phyloP scores from a whole-genome alignment of 257 asterid species.

The Forsythia viridissima region DNA sequence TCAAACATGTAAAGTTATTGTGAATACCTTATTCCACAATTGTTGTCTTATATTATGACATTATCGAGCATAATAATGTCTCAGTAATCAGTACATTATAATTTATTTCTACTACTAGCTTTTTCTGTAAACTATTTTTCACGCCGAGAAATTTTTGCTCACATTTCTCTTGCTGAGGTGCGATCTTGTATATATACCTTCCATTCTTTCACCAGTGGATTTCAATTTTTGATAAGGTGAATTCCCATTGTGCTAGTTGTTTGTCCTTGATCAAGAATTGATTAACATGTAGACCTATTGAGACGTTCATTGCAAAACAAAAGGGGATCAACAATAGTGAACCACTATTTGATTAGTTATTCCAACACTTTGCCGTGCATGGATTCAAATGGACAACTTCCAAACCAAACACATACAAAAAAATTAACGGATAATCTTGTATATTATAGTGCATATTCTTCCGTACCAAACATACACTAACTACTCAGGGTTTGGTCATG shows the following conservation, averaged over 20 bases:
- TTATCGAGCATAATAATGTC: conserved; percentile 18
- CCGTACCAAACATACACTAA: too few species aligned
- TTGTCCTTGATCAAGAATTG: too few species aligned
- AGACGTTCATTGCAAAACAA: too few species aligned
- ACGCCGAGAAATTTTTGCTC: background rate
- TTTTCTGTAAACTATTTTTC: conserved; percentile 7
- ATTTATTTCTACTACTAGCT: conserved; percentile 16
- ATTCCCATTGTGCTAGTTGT: background rate
- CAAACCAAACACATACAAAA: too few species aligned
- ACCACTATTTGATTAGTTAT: too few species aligned
- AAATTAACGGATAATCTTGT: too few species aligned
- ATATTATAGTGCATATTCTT: too few species aligned
- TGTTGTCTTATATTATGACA: conserved; percentile 27
- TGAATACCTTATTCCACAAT: conserved; percentile 27
- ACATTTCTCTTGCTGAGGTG: background rate
- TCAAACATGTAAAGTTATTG: conserved; percentile 34
- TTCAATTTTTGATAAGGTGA: background rate
- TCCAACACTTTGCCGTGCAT: too few species aligned
- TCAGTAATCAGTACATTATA: conserved; percentile 19
- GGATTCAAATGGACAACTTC: too few species aligned
- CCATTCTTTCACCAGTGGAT: background rate
- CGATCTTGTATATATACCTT: background rate
- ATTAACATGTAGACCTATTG: too few species aligned
- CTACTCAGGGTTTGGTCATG: background rate
- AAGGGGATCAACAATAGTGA: too few species aligned